Evolutionary conservation across 2,329 filamentous ascomycete genomes (phyloP).

Genomic region (Ophiognomonia clavigignenti-juglandacearum): DNA sequence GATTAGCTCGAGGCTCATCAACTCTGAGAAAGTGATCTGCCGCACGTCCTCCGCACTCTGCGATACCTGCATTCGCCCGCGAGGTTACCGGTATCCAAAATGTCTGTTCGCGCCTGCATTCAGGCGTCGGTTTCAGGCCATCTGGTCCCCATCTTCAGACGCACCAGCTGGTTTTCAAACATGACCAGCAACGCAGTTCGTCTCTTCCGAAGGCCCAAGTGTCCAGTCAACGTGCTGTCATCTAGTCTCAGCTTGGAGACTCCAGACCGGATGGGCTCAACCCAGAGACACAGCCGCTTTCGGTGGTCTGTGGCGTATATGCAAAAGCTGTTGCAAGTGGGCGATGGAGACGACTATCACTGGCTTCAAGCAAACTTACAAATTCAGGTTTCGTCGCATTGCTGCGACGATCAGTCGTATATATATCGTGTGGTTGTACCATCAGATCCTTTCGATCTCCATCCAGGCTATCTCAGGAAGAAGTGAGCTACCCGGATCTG

Average conservation of each 20-base stretch:
- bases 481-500: constrained; percentile 6
- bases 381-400: not conserved
- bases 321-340: not conserved
- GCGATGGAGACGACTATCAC: not conserved
- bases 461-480: not conserved
- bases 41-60: too few relatives aligned
- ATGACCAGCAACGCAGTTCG: constrained; percentile 8
- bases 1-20: too few relatives aligned
- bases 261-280: constrained; percentile 12
- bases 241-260: not conserved
- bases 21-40: too few relatives aligned
- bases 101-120: too few relatives aligned
- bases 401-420: not conserved
- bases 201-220: not conserved
- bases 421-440: not conserved
- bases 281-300: too few relatives aligned
- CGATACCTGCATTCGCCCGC: too few relatives aligned
- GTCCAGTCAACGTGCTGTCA: constrained; percentile 4
- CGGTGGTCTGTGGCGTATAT: not conserved
- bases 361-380: not conserved
- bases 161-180: constrained; percentile 3
- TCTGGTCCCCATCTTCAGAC: too few relatives aligned
- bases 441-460: not conserved
- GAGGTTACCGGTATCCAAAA: too few relatives aligned
- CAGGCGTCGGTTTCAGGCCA: too few relatives aligned